phyloP scores from a whole-genome alignment of 1,284 basidiomycete species.

The Sporisorium scitamineum region DNA sequence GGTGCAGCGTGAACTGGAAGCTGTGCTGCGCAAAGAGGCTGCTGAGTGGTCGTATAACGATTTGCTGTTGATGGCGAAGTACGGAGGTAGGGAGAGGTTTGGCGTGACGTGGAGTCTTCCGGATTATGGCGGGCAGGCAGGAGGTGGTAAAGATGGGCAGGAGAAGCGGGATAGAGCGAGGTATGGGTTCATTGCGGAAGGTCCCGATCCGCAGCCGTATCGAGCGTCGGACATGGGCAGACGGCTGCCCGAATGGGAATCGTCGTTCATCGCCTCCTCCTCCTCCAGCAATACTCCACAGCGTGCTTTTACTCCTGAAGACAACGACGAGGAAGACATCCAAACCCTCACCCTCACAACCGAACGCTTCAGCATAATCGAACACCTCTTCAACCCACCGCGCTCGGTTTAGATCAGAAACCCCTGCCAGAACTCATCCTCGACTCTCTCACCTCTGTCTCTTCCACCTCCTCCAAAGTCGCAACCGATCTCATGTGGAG shows the following conservation, averaged over 20 bases:
- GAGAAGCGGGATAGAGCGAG: conserved; percentile 25
- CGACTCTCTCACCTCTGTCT: conserved; percentile 74
- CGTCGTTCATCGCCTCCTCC: conserved; percentile 36
- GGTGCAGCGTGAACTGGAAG: neutral
- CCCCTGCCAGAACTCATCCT: conserved; percentile 83
- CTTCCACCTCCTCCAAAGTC: conserved; percentile 72
- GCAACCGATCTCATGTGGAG: conserved; percentile 89
- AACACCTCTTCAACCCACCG: conserved; percentile 77
- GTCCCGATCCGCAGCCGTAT: conserved; percentile 18
- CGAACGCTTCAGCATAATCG: conserved; percentile 88
- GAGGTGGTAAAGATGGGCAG: conserved; percentile 23
- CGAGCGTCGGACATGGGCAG: neutral
- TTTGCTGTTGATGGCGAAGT: conserved; percentile 82
- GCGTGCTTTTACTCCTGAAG: neutral
- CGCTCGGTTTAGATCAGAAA: conserved; percentile 80
- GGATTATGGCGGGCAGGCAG: conserved; percentile 76
- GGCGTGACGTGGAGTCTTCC: conserved; percentile 73
- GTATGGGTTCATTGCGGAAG: conserved; percentile 37
- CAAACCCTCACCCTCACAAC: conserved; percentile 88
- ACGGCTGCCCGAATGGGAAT: conserved; percentile 30
- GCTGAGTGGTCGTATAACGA: conserved; percentile 39
- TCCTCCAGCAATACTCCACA: neutral
- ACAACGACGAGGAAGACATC: conserved; percentile 72
- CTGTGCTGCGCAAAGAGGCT: neutral
- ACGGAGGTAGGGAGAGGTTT: conserved; percentile 62